Evolutionary conservation across 2,329 filamentous ascomycete genomes (phyloP), one percentile per base, ranked within the genome.

Genomic region (Fusarium penzigii): DNA sequence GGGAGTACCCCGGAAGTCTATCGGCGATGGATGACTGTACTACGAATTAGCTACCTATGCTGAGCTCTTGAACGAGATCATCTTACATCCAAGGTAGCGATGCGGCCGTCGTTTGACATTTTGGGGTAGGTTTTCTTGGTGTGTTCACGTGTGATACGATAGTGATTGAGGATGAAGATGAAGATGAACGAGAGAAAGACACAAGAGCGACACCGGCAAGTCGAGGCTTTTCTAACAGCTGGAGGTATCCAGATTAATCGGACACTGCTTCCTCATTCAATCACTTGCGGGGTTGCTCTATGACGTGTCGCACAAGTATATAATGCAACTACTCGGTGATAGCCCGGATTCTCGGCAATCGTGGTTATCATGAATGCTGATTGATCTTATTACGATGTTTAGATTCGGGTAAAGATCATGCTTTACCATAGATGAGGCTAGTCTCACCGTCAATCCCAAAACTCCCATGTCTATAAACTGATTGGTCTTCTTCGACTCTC

Each of bases 1-100:
- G 78, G 11, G 88, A 87, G 61, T 89, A 86, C 17, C 79, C 70
- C 3, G 91, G 90, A 40, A 96, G 86, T 61, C 85, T 81, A 57
- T 84, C 81, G 53, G 82, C 78, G 56, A 91, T 81, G 32, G 86
- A 83, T 52, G 81, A 77, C 87, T 90, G 13, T 29, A 9, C 20
- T 45, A 39, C 16, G 61, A n/a, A 39, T 63, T 38, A 61, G 52
- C 34, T 52, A 14, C 13, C 10, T n/a, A 17, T 49, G 17, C 52
- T 43, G 17, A 16, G 16, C 46, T 43, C 40, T 14, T 16, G 4
- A 12, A 17, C 20, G 39, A 8, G 13, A 14, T 5, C 10, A 44
- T 54, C 61, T 66, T 66, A 76, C 75, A 58, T 77, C 75, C 29
- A 77, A 67, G 34, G 65, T 65, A 39, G 63, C 63, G 44, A 65